These are phyloP conservation scores for Colletotrichum caudatum DNA, from an alignment of 2,329 filamentous ascomycete species.

Conservation along the genomic window DNA sequence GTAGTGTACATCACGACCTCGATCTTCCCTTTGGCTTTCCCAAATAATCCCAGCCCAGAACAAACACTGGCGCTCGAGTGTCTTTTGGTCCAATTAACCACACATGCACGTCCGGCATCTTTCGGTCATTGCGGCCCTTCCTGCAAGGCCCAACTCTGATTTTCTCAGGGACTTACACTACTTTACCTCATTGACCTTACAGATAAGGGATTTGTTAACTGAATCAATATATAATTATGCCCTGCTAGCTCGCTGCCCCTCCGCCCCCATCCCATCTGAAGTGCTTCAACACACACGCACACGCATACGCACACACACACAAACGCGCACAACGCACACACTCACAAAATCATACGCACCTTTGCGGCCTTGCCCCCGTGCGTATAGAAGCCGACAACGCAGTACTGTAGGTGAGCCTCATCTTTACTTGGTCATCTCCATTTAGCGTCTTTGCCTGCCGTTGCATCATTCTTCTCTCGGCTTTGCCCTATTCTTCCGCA, in stretches of 20 bases:
- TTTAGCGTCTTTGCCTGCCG: not conserved
- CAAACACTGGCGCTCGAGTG: slow-evolving; percentile 5
- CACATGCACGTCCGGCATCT: not conserved
- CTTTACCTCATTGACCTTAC: no score
- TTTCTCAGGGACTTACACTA: not conserved
- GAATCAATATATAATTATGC: slow-evolving; percentile 25
- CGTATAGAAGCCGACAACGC: not conserved
- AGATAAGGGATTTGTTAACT: not conserved
- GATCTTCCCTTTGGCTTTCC: slow-evolving; percentile 20
- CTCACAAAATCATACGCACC: not conserved
- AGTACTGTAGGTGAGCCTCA: slow-evolving; percentile 27
- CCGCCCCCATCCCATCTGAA: slow-evolving; percentile 15
- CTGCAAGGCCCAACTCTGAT: slow-evolving; percentile 14
- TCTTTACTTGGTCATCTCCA: slow-evolving; percentile 13
- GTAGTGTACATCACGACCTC: not conserved
- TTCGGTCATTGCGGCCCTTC: slow-evolving; percentile 12
- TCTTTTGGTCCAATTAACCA: not conserved
- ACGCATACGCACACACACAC: not conserved
- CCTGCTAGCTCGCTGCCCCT: slow-evolving; percentile 20
- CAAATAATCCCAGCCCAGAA: slow-evolving; percentile 1
- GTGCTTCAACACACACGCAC: not conserved
- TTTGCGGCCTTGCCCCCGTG: no score
- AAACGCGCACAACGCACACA: not conserved
- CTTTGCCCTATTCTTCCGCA: not conserved
- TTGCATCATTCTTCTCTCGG: not conserved